phyloP scores from a whole-genome alignment of 768 basidiomycete genomes.

The Tricholoma terreum region DNA sequence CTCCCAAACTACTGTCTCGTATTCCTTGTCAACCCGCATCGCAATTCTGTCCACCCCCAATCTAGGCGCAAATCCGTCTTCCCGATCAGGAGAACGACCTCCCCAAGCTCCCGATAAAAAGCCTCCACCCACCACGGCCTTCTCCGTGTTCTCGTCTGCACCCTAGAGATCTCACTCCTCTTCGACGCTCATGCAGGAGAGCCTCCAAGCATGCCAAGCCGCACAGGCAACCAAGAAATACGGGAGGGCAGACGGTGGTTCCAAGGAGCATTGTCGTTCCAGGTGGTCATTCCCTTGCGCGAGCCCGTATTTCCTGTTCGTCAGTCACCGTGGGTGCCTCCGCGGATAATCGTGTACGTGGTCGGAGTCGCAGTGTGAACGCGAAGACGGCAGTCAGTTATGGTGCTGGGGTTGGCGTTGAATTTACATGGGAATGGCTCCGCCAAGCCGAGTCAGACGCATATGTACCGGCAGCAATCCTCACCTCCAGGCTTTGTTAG shows the following conservation, averaged over 20 bases:
- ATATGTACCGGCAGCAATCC: constrained; percentile 24
- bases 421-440: constrained; percentile 1
- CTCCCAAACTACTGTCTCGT: constrained; percentile 40
- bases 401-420: background rate
- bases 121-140: background rate
- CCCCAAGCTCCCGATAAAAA: constrained; percentile 1
- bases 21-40: constrained; percentile 30
- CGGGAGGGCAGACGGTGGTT: constrained; percentile 68
- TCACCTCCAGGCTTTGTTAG: constrained; percentile 41
- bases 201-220: constrained; percentile 67
- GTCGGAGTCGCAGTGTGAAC: constrained; percentile 3
- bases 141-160: background rate
- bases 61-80: background rate
- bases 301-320: constrained; percentile 28
- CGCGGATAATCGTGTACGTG: constrained; percentile 17
- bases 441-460: constrained; percentile 27
- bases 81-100: background rate
- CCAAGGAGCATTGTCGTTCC: constrained; percentile 56
- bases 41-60: constrained; percentile 21
- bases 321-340: constrained; percentile 32
- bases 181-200: constrained; percentile 66
- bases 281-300: constrained; percentile 29
- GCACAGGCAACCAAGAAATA: constrained; percentile 68
- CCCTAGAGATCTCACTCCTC: constrained; percentile 50
- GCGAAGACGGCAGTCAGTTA: background rate